Evolutionary conservation across 257 asterid genomes (phyloP), one percentile per base, ranked within the genome.

Genomic region (Solanum megistacrolobum): DNA sequence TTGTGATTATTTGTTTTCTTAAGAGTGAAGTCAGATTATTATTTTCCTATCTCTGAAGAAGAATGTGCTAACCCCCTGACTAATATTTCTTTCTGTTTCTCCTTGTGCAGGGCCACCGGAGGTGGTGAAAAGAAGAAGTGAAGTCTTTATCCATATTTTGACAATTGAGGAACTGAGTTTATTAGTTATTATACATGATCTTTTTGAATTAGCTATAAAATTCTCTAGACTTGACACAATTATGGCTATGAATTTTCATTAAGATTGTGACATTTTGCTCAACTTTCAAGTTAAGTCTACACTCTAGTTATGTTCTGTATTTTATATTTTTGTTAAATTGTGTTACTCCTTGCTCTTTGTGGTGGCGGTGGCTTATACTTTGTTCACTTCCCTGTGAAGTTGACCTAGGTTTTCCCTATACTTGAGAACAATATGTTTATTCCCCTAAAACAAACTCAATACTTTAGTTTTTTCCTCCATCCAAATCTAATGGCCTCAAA

Each of bases 121-220:
- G 99, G 98, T 86, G 98, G 92, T 86, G 98, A 95, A 69, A 95
- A 95, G 98, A 95, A 96, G 94, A 95, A 96, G 96, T 96, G 93
- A 96, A 89, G 87, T 10, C 83, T 48, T 9, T 31, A 3, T 46
- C 27, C 88, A 62, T 48, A 8, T 82, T 86, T 88, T 73, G 83
- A 34, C 5, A 39, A 89, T 48, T 83, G 88, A 72, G 85, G 91
- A 85, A 71, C 69, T 84, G 62, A 66, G 87, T 46, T 75, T 88
- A 46, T 87, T 69, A 86, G 18, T 31, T 88, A 55, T 34, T 88
- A 62, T 46, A 84, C 66, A 81, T 83, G 84, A 87, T 29, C 66
- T 60, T 86, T 88, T 83, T 87, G 83, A 83, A 52, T 87, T 69
- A 76, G 60, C 89, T 48, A 16, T 91, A 91, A 86, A 72, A 73